A percentile compares a stretch with the other conserved stretches of the same genome.
Evolutionary conservation across 495 filamentous ascomycete genomes (phyloP).

Genomic region (Paragyromitra xinjiangensis): DNA sequence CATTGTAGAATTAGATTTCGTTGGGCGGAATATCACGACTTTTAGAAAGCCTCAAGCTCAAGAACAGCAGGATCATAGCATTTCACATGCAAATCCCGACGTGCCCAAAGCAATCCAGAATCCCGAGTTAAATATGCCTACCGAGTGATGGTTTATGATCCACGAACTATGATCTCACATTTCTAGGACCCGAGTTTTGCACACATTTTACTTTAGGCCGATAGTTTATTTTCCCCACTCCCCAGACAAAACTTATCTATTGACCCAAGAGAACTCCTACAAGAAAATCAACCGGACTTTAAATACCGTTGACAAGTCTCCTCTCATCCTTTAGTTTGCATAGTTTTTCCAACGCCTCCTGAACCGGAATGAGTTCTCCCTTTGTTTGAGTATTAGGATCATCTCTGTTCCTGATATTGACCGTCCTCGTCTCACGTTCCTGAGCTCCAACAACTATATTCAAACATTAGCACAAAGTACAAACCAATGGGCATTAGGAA

Average conservation of each 20-base stretch:
- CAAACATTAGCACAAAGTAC: slow-evolving; percentile 25
- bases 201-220: background rate
- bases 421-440: slow-evolving; percentile 76
- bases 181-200: background rate
- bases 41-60: too few relatives aligned
- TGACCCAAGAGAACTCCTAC: background rate
- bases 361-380: slow-evolving; percentile 74
- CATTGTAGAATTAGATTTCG: too few relatives aligned
- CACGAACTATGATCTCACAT: background rate
- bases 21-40: too few relatives aligned
- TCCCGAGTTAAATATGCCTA: background rate
- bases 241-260: slow-evolving; percentile 9
- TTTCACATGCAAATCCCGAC: too few relatives aligned
- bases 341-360: slow-evolving; percentile 81
- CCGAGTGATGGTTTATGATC: slow-evolving; percentile 11
- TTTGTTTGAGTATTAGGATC: slow-evolving; percentile 81
- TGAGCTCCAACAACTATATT: slow-evolving; percentile 79
- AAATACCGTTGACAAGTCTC: slow-evolving; percentile 47
- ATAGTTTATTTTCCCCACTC: background rate
- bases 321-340: slow-evolving; percentile 71
- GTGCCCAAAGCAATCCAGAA: too few relatives aligned
- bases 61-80: too few relatives aligned
- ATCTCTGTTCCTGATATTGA: slow-evolving; percentile 92
- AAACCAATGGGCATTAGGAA: background rate
- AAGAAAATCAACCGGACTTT: background rate